Evolutionary conservation across 2,329 filamentous ascomycete genomes (phyloP), one percentile per base, ranked within the genome.

Genomic region (Aureobasidium mangrovei): DNA sequence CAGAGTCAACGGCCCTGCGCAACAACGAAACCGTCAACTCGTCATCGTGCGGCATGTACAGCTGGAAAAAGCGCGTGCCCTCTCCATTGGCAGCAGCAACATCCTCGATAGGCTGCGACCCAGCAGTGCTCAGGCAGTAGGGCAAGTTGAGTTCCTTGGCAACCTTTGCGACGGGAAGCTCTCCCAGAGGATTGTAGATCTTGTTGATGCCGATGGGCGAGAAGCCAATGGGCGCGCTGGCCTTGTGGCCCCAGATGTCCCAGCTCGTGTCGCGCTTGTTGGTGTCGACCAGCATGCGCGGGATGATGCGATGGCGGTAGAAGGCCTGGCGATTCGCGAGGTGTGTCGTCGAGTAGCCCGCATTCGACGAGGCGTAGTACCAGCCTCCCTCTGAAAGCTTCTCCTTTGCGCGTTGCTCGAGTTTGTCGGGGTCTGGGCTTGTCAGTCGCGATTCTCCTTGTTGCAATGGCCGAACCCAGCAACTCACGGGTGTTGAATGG

Each of bases 121-220:
- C 79, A 0, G 81, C 82, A 0, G 81, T 82, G 27, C 74, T 78
- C 28, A 85, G 70, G 56, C 74, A 79, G 63, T 84, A 84, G 1
- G 78, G 77, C 1, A 85, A 65, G 26, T 77, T 77, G 2, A 84
- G 67, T 59, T 82, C 78, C n/a, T 73, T 73, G 0, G 81, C 81
- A 0, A 81, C 79, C 55, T 75, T 76, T 7, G 82, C 80, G 1
- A 84, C 80, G 0, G 79, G 74, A 0, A 81, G 63, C 62, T 85
- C 82, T 38, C 77, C 81, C 0, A 68, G 63, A 0, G 75, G 72
- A 60, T 84, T 74, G 68, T 83, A 84, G 60, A 84, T 85, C 58
- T 78, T 77, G 69, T 85, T 83, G 60, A 85, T 83, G 4, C 82
- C 81, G 29, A 84, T 77, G 2, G 81, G 81, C 0, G 81, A 78